These are phyloP conservation scores for Periconia digitata DNA, from an alignment of 2,329 filamentous ascomycete species.

Conservation along the genomic window DNA sequence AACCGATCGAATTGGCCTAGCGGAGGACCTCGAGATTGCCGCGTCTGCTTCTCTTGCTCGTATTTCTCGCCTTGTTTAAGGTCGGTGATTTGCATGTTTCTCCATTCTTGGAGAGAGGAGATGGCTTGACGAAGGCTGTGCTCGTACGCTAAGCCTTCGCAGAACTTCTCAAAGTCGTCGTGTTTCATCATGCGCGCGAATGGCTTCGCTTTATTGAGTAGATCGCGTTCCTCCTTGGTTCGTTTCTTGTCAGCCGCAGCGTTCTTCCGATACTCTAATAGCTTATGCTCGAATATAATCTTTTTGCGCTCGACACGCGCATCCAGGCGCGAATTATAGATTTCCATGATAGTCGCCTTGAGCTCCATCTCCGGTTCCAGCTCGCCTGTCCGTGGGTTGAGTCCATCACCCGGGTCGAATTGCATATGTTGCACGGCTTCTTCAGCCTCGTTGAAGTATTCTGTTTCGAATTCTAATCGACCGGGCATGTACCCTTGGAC, in stretches of 20 bases:
- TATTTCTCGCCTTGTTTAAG: conserved; percentile 88
- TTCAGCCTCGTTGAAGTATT: conserved; percentile 96
- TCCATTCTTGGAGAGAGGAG: conserved; percentile 89
- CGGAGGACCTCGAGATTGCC: conserved; percentile 66
- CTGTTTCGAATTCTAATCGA: conserved; percentile 93
- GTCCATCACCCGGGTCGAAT: conserved; percentile 92
- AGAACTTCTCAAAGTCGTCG: conserved; percentile 83
- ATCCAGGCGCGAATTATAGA: conserved; percentile 91
- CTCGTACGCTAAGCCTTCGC: conserved; percentile 84
- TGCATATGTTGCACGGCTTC: conserved; percentile 98
- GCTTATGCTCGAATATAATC: conserved; percentile 91
- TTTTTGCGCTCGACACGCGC: conserved; percentile 93
- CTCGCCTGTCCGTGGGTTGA: conserved; percentile 80
- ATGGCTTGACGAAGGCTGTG: conserved; percentile 90
- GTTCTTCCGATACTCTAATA: conserved; percentile 93
- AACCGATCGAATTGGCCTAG: conserved; percentile 86
- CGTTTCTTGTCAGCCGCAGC: conserved; percentile 88
- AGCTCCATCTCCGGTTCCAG: conserved; percentile 95
- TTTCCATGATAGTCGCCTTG: conserved; percentile 97
- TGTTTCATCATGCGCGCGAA: conserved; percentile 97
- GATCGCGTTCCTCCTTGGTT: conserved; percentile 90
- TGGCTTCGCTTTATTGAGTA: conserved; percentile 91
- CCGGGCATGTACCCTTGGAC: conserved; percentile 99
- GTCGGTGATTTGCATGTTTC: conserved; percentile 79
- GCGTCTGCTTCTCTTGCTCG: conserved; percentile 79